Base-by-base conservation (phyloP, 345 rosid genomes). In the Gossypium sturtianum region DNA sequence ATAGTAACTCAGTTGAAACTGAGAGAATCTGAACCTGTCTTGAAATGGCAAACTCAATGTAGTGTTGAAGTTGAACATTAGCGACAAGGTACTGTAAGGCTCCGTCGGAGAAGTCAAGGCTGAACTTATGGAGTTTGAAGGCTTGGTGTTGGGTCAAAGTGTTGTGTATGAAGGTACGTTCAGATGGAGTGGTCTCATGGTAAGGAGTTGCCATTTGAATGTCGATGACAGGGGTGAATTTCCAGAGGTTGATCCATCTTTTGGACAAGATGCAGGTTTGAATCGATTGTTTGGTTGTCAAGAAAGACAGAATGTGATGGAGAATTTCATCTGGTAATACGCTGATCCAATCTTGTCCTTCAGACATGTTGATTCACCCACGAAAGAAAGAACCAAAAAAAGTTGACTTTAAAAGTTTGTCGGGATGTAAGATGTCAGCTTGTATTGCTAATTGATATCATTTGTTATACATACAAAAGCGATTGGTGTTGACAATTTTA, bases 241-340 rank as follows among this genome's bases (percentile, higher is more conserved):
- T 64, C 68, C 68, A 64, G 48, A 17, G 49, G 15, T 41, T 23
- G 68, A 64, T 41, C 68, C 69, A n/a, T 64, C 69, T 64, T 64
- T 41, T 64, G 49, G 69, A 64, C 43, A 64, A 64, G 7, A n/a
- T 64, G 25, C 25, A 41, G 49, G 68, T 64, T 5, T 64, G 49
- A 17, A 64, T 64, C 22, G 49, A 41, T 17, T 41, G 51, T n/a
- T 64, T 41, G 49, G 49, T 64, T 64, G 69, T 16, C 69, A 64
- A 64, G 16, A 41, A 41, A 44, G 51, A 64, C 49, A 64, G 27
- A 19, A 64, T 41, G 44, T 64, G 69, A 41, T 64, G 27, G 9
- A 64, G 25, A 41, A 64, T 10, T 41, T 3, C 69, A 64, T 64
- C 49, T 41, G 69, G 49, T 64, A 41, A 64, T 64, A 25, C 69